Evolutionary conservation across 192 early-diverging fungal genomes (phyloP), one percentile per base, ranked within the genome.

Genomic region (Gorgonomyces haynaldii): DNA sequence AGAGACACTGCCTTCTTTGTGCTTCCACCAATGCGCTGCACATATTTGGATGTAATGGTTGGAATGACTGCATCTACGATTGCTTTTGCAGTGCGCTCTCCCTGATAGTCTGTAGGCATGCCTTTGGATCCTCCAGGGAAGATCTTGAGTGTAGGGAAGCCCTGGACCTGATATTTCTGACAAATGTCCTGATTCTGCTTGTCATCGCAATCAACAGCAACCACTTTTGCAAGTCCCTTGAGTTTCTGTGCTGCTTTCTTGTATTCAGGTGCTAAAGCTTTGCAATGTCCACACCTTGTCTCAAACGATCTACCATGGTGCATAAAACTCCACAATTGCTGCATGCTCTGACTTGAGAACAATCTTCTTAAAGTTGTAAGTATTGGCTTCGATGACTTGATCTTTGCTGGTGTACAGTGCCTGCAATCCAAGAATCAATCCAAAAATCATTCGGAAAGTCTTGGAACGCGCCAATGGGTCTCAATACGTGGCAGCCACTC

Each of bases 311-410:
- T 37, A 65, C 72, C 93, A 97, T 22, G 93, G 94, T 8, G 91
- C 94, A 54, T 81, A 95, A 61, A 97, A 97, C 59, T 93, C 88
- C 17, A 87, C 84, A 47, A 89, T 74, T 12, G 86, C 88, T 5
- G 83, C 72, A 55, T 89, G 72, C 72, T 84, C 55, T 9, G 78
- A 72, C 17, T 81, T 60, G 40, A 86, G 54, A 21, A 91, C 79
- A 48, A 79, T 79, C 8, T 67, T 27, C 10, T 74, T 64, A 60
- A 85, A 87, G 54, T 80, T 86, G 7, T n/a, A n/a, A n/a, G n/a
- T n/a, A n/a, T n/a, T n/a, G n/a, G n/a, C n/a, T n/a, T n/a, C n/a
- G n/a, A n/a, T n/a, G n/a, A n/a, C n/a, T n/a, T n/a, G n/a, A n/a
- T n/a, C n/a, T n/a, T n/a, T n/a, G n/a, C n/a, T n/a, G n/a, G n/a